phyloP scores from a whole-genome alignment of 2,329 filamentous ascomycete genomes.

The Clonostachys solani region DNA sequence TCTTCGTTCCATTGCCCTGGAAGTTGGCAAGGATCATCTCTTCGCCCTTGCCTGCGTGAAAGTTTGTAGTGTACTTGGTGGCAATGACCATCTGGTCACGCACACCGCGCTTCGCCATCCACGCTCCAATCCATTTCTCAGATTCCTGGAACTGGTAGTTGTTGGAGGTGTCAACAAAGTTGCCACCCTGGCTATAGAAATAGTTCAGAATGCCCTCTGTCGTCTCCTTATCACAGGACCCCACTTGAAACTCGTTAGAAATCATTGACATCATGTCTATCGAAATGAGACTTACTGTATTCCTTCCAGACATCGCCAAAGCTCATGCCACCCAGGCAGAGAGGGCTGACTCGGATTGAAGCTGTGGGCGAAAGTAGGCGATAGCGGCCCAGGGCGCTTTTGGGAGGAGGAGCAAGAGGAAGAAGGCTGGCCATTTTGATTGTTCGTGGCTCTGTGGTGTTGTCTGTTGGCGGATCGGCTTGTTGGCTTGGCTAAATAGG shows the following conservation, averaged over 20 bases:
- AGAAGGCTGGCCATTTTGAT: conserved; percentile 12
- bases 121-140: conserved; percentile 59
- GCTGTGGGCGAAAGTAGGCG: conserved; percentile 64
- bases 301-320: conserved; percentile 52
- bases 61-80: conserved; percentile 59
- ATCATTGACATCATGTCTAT: too few relatives aligned
- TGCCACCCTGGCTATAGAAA: conserved; percentile 32
- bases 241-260: neutral
- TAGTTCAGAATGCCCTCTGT: conserved; percentile 2
- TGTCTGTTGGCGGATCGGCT: too few relatives aligned
- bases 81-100: conserved; percentile 63
- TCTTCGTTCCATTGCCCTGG: conserved; percentile 29
- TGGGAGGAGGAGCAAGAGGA: conserved; percentile 41
- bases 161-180: conserved; percentile 64
- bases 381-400: conserved; percentile 60
- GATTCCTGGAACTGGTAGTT: conserved; percentile 55
- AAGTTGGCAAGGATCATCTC: conserved; percentile 28
- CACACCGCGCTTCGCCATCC: conserved; percentile 52
- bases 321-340: conserved; percentile 63
- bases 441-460: too few relatives aligned
- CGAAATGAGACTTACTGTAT: neutral
- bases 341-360: conserved; percentile 60
- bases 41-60: conserved; percentile 24
- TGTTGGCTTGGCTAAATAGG: too few relatives aligned
- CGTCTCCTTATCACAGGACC: neutral